These are phyloP conservation scores for Saksenaea vasiformis DNA, from an alignment of 371 early-diverging fungal species.

Conservation along the genomic window DNA sequence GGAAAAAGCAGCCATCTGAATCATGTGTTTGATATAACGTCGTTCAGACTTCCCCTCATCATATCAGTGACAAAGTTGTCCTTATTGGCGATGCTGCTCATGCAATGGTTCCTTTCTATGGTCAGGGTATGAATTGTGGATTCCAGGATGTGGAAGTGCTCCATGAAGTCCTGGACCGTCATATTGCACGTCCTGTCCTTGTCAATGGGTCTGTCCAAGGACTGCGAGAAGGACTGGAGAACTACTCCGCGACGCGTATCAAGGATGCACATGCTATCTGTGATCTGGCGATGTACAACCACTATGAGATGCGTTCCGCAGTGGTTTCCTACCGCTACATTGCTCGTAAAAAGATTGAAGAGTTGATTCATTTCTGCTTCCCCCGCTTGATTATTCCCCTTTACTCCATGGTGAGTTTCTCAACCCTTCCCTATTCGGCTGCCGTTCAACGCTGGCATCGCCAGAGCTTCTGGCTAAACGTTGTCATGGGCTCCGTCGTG, in stretches of 20 bases:
- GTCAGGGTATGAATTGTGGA: conserved; percentile 98
- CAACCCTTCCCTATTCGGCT: conserved; percentile 83
- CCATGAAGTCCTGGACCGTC: conserved; percentile 64
- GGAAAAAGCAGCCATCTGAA: no score
- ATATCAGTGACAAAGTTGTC: conserved; percentile 73
- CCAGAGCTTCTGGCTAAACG: conserved; percentile 58
- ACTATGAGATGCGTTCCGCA: conserved; percentile 90
- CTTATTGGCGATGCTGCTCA: conserved; percentile 97
- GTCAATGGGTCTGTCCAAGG: conserved; percentile 15
- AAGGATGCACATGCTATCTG: conserved; percentile 90
- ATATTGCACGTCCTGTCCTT: conserved; percentile 40
- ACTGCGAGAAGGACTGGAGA: conserved; percentile 64
- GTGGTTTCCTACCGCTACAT: conserved; percentile 76
- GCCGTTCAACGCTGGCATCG: conserved; percentile 63
- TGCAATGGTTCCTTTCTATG: conserved; percentile 98
- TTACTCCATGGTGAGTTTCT: conserved; percentile 96
- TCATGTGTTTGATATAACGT: no score
- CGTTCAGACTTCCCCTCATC: conserved; percentile 89
- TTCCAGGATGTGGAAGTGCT: conserved; percentile 91
- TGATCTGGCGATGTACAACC: conserved; percentile 94
- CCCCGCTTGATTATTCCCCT: conserved; percentile 83
- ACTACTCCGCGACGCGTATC: conserved; percentile 74
- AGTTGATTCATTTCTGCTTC: conserved; percentile 66
- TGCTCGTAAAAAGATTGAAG: conserved; percentile 80
- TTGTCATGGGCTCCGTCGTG: conserved; percentile 16